Evolutionary conservation across 768 basidiomycete species (phyloP), one percentile per base, ranked within the genome.

Genomic region (Flagelloscypha sp.): DNA sequence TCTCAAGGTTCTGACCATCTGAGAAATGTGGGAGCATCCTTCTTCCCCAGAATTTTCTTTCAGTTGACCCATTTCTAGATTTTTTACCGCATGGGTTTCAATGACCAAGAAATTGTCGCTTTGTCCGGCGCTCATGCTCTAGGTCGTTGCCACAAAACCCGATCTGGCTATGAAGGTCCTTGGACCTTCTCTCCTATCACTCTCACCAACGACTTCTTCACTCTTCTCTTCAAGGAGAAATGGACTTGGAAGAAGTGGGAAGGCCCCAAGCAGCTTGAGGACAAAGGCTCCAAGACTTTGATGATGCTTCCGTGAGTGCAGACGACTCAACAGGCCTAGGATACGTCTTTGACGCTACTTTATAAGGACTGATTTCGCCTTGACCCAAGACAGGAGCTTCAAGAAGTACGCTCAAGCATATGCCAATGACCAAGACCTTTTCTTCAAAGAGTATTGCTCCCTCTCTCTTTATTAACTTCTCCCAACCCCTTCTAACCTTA

Each of bases 221-320:
- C 78, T 49, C 74, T 97, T 18, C 69, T 99, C 39, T 76, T 89
- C 49, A 72, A 79, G 48, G 90, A 95, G 69, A 87, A 77, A 39
- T 88, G 86, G 85, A 69, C 78, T n/a, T 94, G 92, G 92, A 84
- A 73, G 63, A 94, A 92, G 61, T 97, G 94, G 90, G 62, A 65
- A 42, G 93, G 88, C 35, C 89, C 92, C 15, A 90, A 89, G 65
- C 93, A 95, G 63, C 79, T 83, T 38, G 79, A 85, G 59, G 94
- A 97, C 65, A 92, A 89, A 74, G 78, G 74, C 61, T 92, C 90
- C 27, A 73, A 73, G 48, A 59, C 76, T 17, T 66, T 97, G 34
- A 97, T 97, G 93, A 97, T 97, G 93, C 65, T 97, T 29, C 90
- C 90, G 81, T 88, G 56, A 37, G 83, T 74, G 27, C 22, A 12